Evolutionary conservation across 371 early-diverging fungal species (phyloP).

Genomic region (Rhizopus sp.): DNA sequence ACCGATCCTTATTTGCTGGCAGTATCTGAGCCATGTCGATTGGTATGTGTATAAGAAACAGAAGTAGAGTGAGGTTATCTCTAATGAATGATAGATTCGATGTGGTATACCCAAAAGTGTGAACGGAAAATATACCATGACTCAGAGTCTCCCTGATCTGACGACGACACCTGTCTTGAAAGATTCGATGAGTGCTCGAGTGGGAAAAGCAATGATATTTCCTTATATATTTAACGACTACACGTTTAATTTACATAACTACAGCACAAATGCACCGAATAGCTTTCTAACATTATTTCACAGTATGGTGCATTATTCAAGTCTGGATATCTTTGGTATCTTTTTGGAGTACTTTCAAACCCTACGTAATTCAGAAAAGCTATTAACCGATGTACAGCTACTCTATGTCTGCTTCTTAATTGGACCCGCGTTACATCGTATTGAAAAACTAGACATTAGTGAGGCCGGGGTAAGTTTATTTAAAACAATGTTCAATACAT

Average conservation of each 20-base stretch:
- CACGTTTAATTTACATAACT: slow-evolving; percentile 63
- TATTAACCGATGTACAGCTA: slow-evolving; percentile 73
- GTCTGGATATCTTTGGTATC: slow-evolving; percentile 52
- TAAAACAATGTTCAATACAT: neutral
- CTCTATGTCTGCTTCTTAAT: slow-evolving; percentile 73
- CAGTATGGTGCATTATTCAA: slow-evolving; percentile 63
- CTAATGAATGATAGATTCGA: slow-evolving; percentile 33
- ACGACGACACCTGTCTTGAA: slow-evolving; percentile 36
- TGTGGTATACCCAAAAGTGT: slow-evolving; percentile 47
- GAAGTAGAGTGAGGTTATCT: neutral
- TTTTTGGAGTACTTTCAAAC: slow-evolving; percentile 41
- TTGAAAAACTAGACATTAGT: slow-evolving; percentile 56
- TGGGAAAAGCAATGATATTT: slow-evolving; percentile 51
- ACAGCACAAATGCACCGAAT: slow-evolving; percentile 61
- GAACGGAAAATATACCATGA: slow-evolving; percentile 41
- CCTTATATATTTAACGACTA: slow-evolving; percentile 64
- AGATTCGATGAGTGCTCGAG: slow-evolving; percentile 40
- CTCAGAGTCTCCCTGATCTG: slow-evolving; percentile 41
- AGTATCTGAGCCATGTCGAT: slow-evolving; percentile 52
- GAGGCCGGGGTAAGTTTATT: slow-evolving; percentile 45
- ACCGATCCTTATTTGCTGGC: slow-evolving; percentile 47
- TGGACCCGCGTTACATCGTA: slow-evolving; percentile 75
- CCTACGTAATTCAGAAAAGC: slow-evolving; percentile 38
- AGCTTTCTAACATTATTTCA: slow-evolving; percentile 66
- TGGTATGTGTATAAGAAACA: slow-evolving; percentile 32